phyloP scores from a whole-genome alignment of 768 basidiomycete species.

The Melanogaster broomeanus region DNA sequence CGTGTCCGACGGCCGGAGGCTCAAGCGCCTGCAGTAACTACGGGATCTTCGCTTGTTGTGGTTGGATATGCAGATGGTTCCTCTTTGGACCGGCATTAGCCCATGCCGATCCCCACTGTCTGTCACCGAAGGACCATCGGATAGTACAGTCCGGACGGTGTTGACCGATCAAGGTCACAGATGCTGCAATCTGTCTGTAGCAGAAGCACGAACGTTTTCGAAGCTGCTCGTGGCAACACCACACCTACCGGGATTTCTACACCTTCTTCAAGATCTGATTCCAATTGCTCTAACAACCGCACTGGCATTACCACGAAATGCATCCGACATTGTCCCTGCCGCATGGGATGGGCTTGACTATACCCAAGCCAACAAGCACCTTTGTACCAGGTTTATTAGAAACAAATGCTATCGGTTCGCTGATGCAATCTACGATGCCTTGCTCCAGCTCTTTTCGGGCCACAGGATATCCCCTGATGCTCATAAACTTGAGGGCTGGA shows the following conservation, averaged over 20 bases:
- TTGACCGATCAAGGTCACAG: constrained; percentile 12
- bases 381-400: too few relatives aligned
- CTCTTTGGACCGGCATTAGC: constrained; percentile 7
- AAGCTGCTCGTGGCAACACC: neutral
- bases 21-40: constrained; percentile 10
- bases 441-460: too few relatives aligned
- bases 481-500: too few relatives aligned
- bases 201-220: constrained; percentile 5
- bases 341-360: neutral
- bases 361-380: too few relatives aligned
- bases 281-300: neutral
- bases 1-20: constrained; percentile 10
- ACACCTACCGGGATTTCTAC: neutral
- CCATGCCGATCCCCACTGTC: constrained; percentile 5
- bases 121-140: constrained; percentile 2
- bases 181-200: constrained; percentile 3
- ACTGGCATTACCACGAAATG: neutral
- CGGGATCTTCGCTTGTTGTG: constrained; percentile 7
- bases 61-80: constrained; percentile 16
- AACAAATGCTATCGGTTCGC: too few relatives aligned
- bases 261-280: neutral
- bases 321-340: neutral
- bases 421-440: too few relatives aligned
- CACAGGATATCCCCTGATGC: too few relatives aligned
- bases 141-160: neutral